Base-by-base conservation (phyloP, 768 basidiomycete genomes). In the Termitomyces sp. region DNA sequence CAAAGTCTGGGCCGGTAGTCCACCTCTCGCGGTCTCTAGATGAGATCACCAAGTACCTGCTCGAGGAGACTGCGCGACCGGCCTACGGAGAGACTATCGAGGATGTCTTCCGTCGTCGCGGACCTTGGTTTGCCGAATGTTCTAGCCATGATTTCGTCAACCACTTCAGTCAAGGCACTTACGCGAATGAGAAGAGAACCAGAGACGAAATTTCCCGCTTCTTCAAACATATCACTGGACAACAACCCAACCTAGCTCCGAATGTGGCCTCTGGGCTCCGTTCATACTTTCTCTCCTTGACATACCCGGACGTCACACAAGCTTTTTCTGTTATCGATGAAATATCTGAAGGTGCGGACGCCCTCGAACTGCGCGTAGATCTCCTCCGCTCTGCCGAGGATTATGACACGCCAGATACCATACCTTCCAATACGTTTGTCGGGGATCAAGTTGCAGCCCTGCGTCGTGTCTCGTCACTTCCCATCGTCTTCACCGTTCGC, bases 281-380 rank as follows among this genome's bases (percentile, higher is more conserved):
- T n/a, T 91, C 94, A 0, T 93, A 94, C 73, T 98, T 98, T 80
- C 79, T 98, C 40, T 88, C 88, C 9, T 76, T 99, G 55, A 97
- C 96, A 0, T 95, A 92, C 72, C 93, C 96, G 0, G 92, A 97
- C 66, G 67, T 97, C 60, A 84, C 79, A 1, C 81, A 83, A 4
- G 86, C 88, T 0, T 75, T 94, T 41, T 69, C 77, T 16, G 68
- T 82, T 50, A 80, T 98, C 41, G 83, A 90, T 21, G 82, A 88
- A 43, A 70, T 99, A 57, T 83, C 83, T 0, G 77, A 82, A 17
- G 97, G 97, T 4, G 90, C 86, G 7, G 95, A 98, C 65, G 96
- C 94, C 0, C 72, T 98, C 57, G 97, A 99, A 69, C 68, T 98
- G n/a, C 85, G 96, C 10, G 94, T 94, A 11, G 97, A 99, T 68